Conservation (phyloP, 2,329 filamentous ascomycete species). For the Botrytis sinoallii region DNA sequence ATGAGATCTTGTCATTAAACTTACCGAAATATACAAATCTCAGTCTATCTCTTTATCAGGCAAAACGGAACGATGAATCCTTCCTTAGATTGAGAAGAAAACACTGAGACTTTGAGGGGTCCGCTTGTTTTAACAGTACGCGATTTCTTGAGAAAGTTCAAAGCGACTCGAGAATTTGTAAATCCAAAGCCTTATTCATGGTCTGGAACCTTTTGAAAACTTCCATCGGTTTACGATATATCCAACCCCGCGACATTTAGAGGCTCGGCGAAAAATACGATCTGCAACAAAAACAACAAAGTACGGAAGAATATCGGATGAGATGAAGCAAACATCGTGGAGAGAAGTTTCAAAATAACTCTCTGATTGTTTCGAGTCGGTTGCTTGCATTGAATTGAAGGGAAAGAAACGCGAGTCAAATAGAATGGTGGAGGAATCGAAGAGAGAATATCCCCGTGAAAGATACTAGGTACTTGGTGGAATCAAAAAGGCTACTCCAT, state of each 20-base stretch:
- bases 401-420: neutral
- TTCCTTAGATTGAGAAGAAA: neutral
- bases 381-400: neutral
- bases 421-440: neutral
- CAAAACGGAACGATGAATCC: neutral
- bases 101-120: neutral
- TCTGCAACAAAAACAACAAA: conserved; percentile 11
- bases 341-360: neutral
- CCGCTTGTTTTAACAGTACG: neutral
- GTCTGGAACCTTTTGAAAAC: neutral
- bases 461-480: neutral
- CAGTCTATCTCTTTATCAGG: no score
- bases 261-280: conserved; percentile 11
- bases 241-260: neutral
- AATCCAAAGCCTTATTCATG: neutral
- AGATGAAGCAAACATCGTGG: neutral
- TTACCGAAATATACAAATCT: neutral
- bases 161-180: neutral
- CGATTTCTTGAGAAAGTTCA: neutral
- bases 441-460: neutral
- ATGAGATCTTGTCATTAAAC: neutral
- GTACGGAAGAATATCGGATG: conserved; percentile 6
- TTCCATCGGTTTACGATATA: neutral
- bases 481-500: neutral
- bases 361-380: neutral